Conservation (phyloP, 1,284 basidiomycete species). For the Pseudozyma pruni region DNA sequence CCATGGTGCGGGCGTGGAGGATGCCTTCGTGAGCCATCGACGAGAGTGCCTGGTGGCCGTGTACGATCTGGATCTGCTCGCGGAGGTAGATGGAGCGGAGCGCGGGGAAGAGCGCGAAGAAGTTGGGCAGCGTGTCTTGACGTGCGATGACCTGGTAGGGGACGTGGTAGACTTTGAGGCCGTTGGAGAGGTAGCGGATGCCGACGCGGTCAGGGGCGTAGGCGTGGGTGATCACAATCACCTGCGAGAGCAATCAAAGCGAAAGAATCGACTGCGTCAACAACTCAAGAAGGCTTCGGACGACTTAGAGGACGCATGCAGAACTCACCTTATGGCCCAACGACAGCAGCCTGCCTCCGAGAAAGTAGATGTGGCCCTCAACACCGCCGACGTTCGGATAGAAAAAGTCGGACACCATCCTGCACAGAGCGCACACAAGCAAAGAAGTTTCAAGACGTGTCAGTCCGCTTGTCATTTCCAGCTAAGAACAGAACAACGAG, state of each 20-base stretch:
- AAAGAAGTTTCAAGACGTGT: background rate
- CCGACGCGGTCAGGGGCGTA: constrained; percentile 86
- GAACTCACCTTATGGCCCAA: constrained; percentile 82
- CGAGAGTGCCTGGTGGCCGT: constrained; percentile 90
- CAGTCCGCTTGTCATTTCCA: constrained; percentile 12
- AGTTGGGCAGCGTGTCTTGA: constrained; percentile 89
- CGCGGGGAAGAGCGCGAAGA: constrained; percentile 89
- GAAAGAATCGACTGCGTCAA: background rate
- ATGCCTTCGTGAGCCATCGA: constrained; percentile 92
- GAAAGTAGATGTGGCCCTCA: constrained; percentile 88
- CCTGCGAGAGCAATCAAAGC: constrained; percentile 70
- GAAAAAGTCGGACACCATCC: constrained; percentile 98
- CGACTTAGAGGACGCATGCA: too few relatives aligned
- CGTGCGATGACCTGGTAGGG: constrained; percentile 80
- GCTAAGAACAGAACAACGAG: background rate
- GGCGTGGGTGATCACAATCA: constrained; percentile 93
- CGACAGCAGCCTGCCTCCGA: constrained; percentile 75
- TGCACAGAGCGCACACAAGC: constrained; percentile 65
- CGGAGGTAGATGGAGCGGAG: constrained; percentile 87
- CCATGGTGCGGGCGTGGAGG: constrained; percentile 75
- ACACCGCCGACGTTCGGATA: constrained; percentile 94
- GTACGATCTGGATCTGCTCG: constrained; percentile 87
- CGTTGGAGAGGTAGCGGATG: constrained; percentile 83
- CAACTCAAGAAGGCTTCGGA: too few relatives aligned
- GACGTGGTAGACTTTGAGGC: constrained; percentile 93